Evolutionary conservation across 2,329 filamentous ascomycete species (phyloP).

Genomic region (Alternaria sp.): DNA sequence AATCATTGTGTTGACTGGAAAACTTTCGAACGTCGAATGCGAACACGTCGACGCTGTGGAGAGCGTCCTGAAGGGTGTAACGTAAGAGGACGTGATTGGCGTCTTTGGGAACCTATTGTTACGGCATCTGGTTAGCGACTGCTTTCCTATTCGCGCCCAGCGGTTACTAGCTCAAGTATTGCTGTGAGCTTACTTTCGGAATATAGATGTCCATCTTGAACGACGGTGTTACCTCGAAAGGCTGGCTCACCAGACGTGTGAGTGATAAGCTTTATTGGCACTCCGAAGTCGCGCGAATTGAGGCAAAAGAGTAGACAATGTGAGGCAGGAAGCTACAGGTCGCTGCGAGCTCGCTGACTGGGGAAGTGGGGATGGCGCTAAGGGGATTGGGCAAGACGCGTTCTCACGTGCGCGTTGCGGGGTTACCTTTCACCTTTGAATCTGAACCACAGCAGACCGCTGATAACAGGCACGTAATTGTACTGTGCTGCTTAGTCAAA

Average conservation of each 20-base stretch:
- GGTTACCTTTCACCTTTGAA: slow-evolving; percentile 1
- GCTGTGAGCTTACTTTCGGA: slow-evolving; percentile 24
- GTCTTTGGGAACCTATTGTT: slow-evolving; percentile 46
- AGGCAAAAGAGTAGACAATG: background rate
- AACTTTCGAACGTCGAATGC: slow-evolving; percentile 55
- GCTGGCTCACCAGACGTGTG: background rate
- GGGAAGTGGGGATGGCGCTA: slow-evolving; percentile 13
- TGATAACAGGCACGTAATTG: background rate
- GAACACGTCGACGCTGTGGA: slow-evolving; percentile 50
- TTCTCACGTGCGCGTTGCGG: slow-evolving; percentile 17
- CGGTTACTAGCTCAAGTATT: background rate
- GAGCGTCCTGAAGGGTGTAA: slow-evolving; percentile 47
- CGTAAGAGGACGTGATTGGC: slow-evolving; percentile 52
- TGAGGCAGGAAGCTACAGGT: background rate
- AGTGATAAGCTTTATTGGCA: background rate
- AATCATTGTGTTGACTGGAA: slow-evolving; percentile 17
- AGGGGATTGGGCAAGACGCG: slow-evolving; percentile 1
- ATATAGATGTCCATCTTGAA: slow-evolving; percentile 35
- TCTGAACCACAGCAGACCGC: background rate
- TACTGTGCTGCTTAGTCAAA: background rate
- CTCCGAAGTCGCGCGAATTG: background rate
- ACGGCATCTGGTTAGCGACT: background rate
- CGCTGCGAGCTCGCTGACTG: background rate
- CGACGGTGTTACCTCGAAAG: background rate
- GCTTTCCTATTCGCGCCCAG: background rate